Base-by-base conservation (phyloP, 257 asterid species). In the Nicotiana attenuata region DNA sequence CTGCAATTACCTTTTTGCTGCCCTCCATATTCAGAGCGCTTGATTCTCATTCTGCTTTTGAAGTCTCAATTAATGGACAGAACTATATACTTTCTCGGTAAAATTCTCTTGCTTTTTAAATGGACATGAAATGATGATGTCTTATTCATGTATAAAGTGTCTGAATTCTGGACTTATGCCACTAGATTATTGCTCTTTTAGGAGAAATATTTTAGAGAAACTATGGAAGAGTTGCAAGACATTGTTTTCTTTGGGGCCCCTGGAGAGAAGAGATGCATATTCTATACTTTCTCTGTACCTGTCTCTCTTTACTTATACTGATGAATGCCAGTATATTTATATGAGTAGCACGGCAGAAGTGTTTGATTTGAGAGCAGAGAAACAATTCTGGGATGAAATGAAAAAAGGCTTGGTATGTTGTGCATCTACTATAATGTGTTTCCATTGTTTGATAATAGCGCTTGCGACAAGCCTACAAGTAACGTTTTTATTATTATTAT, bases 201-300 rank as follows among this genome's bases (percentile, higher is more conserved):
- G 98, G 97, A 85, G 84, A 75, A 89, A 68, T 80, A 85, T 88
- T 83, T 87, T 86, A 68, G 85, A 59, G 82, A 88, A 92, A 84
- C 83, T 92, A 65, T 95, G 97, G 99, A 87, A 83, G 76, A 89
- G 88, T 84, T 91, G 97, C 87, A 92, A 88, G 90, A 69, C 85
- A 81, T 89, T 95, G 81, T 93, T 93, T 87, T 84, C 91, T 80
- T 69, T 87, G 87, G 97, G 97, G 65, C 81, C 92, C 76, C 82
- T 89, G 85, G 99, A 95, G 91, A 91, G 99, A 86, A 89, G 92
- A 83, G 98, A 93, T 90, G 98, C 98, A 69, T 95, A 90, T 84
- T 89, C 91, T 81, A 83, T 93, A 55, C 98, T 95, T 71, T 93
- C 98, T 81, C 89, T 95, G 76, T 92, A 84, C 88, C 75, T 92